These are phyloP conservation scores for Francoa sonchifolia DNA, from an alignment of 441 rosid genomes.

Conservation along the genomic window DNA sequence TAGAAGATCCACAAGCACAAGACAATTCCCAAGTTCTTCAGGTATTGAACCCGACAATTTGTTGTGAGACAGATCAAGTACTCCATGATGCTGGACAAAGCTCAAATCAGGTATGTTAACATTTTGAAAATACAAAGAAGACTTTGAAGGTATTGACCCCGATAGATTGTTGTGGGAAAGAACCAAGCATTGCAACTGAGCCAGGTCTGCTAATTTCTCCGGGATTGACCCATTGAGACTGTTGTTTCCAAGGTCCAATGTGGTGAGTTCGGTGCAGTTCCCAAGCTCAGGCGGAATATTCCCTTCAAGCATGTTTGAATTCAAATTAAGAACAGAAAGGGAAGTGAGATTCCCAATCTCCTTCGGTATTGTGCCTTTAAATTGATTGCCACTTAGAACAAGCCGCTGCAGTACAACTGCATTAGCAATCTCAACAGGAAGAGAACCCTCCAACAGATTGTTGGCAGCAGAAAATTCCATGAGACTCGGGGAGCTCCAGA, in stretches of 20 bases:
- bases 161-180: slow-evolving; percentile 66
- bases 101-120: slow-evolving; percentile 50
- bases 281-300: slow-evolving; percentile 55
- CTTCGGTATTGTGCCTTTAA: slow-evolving; percentile 47
- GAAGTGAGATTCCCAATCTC: slow-evolving; percentile 55
- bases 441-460: slow-evolving; percentile 49
- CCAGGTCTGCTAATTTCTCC: slow-evolving; percentile 33
- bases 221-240: slow-evolving; percentile 63
- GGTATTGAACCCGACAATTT: slow-evolving; percentile 60
- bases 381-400: slow-evolving; percentile 44
- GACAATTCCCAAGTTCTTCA: slow-evolving; percentile 51
- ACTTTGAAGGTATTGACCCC: slow-evolving; percentile 49
- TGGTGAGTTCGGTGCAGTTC: slow-evolving; percentile 47
- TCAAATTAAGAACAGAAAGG: slow-evolving; percentile 59
- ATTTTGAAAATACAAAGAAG: slow-evolving; percentile 45
- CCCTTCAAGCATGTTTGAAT: slow-evolving; percentile 53
- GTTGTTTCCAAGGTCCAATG: slow-evolving; percentile 77
- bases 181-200: slow-evolving; percentile 69
- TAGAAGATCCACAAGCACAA: slow-evolving; percentile 49
- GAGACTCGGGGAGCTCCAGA: slow-evolving; percentile 52
- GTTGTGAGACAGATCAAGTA: slow-evolving; percentile 69
- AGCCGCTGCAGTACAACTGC: slow-evolving; percentile 45
- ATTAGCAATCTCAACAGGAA: slow-evolving; percentile 46
- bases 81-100: slow-evolving; percentile 82
- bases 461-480: slow-evolving; percentile 76